Conservation (phyloP, 495 filamentous ascomycete species). For the Neurospora sp. region DNA sequence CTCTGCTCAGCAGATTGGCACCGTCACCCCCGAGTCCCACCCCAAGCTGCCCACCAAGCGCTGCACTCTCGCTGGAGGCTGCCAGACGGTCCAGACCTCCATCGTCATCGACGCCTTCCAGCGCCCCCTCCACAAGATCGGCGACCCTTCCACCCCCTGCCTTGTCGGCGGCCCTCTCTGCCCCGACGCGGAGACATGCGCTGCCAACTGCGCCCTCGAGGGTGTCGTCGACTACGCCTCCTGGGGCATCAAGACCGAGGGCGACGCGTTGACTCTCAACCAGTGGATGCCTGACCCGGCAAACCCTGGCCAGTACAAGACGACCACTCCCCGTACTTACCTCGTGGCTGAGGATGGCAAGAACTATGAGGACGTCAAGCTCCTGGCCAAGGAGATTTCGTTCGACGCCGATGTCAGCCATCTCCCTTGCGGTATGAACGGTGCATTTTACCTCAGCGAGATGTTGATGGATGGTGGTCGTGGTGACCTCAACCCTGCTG, state of each 20-base stretch:
- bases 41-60: conserved; percentile 48
- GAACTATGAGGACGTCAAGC: conserved; percentile 49
- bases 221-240: conserved; percentile 38
- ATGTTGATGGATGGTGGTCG: conserved; percentile 57
- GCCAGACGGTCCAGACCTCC: conserved; percentile 40
- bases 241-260: conserved; percentile 37
- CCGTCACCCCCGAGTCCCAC: conserved; percentile 28
- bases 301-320: conserved; percentile 21
- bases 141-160: conserved; percentile 8
- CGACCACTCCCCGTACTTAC: conserved; percentile 53
- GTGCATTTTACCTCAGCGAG: conserved; percentile 57
- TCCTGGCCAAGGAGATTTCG: conserved; percentile 54
- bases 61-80: conserved; percentile 43
- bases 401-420: conserved; percentile 59
- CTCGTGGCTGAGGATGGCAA: conserved; percentile 39
- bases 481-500: conserved; percentile 50
- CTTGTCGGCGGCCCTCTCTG: conserved; percentile 48
- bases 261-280: conserved; percentile 41
- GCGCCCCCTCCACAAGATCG: conserved; percentile 16
- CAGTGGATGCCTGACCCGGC: conserved; percentile 38
- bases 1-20: conserved; percentile 16
- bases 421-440: conserved; percentile 62
- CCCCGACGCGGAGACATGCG: conserved; percentile 36
- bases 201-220: conserved; percentile 42
- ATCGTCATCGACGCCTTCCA: conserved; percentile 49